Percentiles rank a stretch among this genome's conserved stretches.
These are phyloP conservation scores for Hermanozyma aechmeae DNA, from an alignment of 805 yeast genomes.

Conservation along the genomic window DNA sequence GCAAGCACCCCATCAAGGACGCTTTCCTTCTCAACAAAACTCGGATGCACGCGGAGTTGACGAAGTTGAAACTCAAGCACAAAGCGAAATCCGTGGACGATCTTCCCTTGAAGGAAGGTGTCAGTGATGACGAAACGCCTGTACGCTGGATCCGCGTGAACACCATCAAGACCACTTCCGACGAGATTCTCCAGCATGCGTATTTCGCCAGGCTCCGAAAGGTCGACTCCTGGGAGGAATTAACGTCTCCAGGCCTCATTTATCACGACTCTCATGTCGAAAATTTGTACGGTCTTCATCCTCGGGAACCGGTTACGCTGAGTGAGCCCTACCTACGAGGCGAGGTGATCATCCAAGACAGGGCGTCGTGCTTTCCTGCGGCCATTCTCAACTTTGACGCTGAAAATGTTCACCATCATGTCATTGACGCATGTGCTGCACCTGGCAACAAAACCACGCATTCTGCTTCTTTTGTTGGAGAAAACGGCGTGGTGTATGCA, in stretches of 20 bases:
- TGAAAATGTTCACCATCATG: constrained; percentile 39
- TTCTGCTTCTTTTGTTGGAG: constrained; percentile 53
- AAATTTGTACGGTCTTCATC: constrained; percentile 73
- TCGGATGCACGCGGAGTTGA: constrained; percentile 73
- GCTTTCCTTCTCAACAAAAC: constrained; percentile 72
- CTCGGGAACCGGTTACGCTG: constrained; percentile 58
- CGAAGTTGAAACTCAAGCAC: constrained; percentile 64
- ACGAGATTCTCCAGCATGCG: constrained; percentile 26
- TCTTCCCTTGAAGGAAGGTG: constrained; percentile 29
- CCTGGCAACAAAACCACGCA: constrained; percentile 98
- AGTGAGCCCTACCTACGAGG: constrained; percentile 69
- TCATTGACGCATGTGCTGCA: constrained; percentile 94
- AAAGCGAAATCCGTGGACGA: constrained; percentile 51
- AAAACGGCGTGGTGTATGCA: constrained; percentile 50
- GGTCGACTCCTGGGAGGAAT: constrained; percentile 33
- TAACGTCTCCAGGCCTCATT: constrained; percentile 41
- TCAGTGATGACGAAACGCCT: constrained; percentile 56
- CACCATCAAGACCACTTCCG: constrained; percentile 40
- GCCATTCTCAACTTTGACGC: constrained; percentile 56
- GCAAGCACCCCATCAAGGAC: constrained; percentile 80
- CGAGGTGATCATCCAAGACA: constrained; percentile 80
- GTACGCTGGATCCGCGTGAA: constrained; percentile 77
- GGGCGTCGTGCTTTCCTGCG: constrained; percentile 97
- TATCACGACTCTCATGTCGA: constrained; percentile 71
- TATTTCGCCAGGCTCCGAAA: constrained; percentile 34